phyloP scores from a whole-genome alignment of 768 basidiomycete species.

The Panaeolus papilionaceus region DNA sequence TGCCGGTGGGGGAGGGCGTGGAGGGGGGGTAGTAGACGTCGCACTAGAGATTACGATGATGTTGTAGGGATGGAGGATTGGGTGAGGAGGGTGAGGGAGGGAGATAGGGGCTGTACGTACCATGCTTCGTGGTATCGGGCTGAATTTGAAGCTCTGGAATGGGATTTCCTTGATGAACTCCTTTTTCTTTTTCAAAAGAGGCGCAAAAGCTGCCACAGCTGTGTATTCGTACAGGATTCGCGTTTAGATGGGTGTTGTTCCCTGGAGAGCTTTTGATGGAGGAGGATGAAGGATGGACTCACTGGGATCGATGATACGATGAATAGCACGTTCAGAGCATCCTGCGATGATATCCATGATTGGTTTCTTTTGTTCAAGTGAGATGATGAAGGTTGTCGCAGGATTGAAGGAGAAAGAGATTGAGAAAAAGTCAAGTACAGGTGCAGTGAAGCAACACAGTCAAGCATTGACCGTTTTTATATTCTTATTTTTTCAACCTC shows the following conservation, averaged over 20 bases:
- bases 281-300: constrained; percentile 22
- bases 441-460: not conserved
- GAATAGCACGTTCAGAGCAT: constrained; percentile 28
- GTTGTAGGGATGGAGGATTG: not conserved
- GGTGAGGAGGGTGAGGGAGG: not conserved
- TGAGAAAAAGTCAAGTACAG: not conserved
- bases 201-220: constrained; percentile 58
- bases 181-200: constrained; percentile 54
- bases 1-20: constrained; percentile 25
- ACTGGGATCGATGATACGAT: constrained; percentile 34
- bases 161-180: constrained; percentile 53
- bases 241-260: not conserved
- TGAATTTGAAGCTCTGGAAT: constrained; percentile 63
- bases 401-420: not conserved
- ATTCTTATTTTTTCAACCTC: not conserved
- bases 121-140: constrained; percentile 55
- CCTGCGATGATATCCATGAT: constrained; percentile 31
- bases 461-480: not conserved
- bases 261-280: not conserved
- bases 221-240: constrained; percentile 1
- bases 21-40: constrained; percentile 68
- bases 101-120: constrained; percentile 31
- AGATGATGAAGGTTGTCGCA: constrained; percentile 9
- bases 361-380: not conserved
- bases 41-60: constrained; percentile 45